A percentile compares a stretch with the other conserved stretches of the same genome.
Conservation (phyloP, 805 yeast genomes). For the Teunomyces pallodes region DNA sequence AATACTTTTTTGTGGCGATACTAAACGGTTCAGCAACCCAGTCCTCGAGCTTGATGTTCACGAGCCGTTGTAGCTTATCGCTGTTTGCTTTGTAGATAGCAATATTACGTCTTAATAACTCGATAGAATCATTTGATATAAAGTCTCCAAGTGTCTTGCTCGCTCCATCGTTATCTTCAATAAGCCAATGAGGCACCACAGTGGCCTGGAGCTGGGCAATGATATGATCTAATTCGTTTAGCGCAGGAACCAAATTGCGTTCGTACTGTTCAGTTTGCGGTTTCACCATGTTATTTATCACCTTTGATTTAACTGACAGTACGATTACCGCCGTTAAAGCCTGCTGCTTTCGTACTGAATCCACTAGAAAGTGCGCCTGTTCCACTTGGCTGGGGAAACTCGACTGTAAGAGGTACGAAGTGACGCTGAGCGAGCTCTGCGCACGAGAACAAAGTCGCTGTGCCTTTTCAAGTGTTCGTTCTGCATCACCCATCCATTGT, state of each 20-base stretch:
- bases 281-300: neutral
- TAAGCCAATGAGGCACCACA: conserved; percentile 26
- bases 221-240: conserved; percentile 23
- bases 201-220: conserved; percentile 22
- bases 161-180: conserved; percentile 5
- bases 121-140: conserved; percentile 32
- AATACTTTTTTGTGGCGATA: conserved; percentile 13
- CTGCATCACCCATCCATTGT: conserved; percentile 32
- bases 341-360: conserved; percentile 15
- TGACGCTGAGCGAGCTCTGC: conserved; percentile 26
- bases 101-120: conserved; percentile 23
- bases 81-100: conserved; percentile 25
- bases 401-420: conserved; percentile 19
- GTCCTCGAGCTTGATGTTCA: conserved; percentile 15
- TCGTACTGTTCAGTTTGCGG: conserved; percentile 2
- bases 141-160: conserved; percentile 26
- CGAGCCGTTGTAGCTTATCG: conserved; percentile 15
- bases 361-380: conserved; percentile 13
- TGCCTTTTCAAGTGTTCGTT: conserved; percentile 26
- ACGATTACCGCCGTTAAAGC: conserved; percentile 11
- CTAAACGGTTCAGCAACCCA: conserved; percentile 14
- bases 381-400: conserved; percentile 23
- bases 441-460: conserved; percentile 33
- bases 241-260: conserved; percentile 17
- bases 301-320: conserved; percentile 14